phyloP scores from a whole-genome alignment of 345 rosid genomes.

The Salix viminalis region DNA sequence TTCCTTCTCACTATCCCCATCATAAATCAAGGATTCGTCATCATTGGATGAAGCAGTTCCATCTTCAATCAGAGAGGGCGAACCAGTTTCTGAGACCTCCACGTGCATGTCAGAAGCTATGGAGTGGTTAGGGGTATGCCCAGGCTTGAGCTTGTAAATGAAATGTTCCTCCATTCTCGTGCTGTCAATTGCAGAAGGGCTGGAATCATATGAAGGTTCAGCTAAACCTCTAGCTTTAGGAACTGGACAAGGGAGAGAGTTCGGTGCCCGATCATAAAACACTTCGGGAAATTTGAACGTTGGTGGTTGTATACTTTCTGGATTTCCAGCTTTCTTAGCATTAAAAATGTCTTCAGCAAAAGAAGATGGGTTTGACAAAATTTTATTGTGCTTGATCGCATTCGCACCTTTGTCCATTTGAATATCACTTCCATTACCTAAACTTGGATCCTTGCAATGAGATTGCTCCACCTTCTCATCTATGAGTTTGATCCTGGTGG shows the following conservation, averaged over 20 bases:
- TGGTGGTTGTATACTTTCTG: constrained; percentile 23
- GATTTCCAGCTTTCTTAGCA: constrained; percentile 8
- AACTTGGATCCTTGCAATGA: constrained; percentile 20
- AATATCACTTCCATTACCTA: constrained; percentile 22
- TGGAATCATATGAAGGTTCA: constrained; percentile 28
- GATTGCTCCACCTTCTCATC: constrained; percentile 10
- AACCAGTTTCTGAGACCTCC: constrained; percentile 80
- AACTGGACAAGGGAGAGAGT: constrained; percentile 27
- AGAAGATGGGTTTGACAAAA: constrained; percentile 26
- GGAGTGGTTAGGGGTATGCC: constrained; percentile 58
- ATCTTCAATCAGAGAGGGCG: constrained; percentile 59
- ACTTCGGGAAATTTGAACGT: constrained; percentile 19
- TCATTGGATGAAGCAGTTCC: constrained; percentile 52
- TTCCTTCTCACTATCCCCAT: constrained; percentile 48
- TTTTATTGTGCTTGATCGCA: constrained; percentile 30
- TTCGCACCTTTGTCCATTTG: constrained; percentile 31
- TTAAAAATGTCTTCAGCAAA: constrained; percentile 28
- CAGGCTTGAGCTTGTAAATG: constrained; percentile 29
- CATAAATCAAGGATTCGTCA: constrained; percentile 48
- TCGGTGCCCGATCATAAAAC: constrained; percentile 19
- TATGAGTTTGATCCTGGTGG: not conserved
- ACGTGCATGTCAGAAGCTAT: constrained; percentile 92
- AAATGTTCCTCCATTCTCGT: constrained; percentile 37
- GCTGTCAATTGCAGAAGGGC: constrained; percentile 38
- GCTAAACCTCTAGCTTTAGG: constrained; percentile 31